A percentile compares a stretch with the other conserved stretches of the same genome.
These are phyloP conservation scores for Coniochaeta sp. DNA, from an alignment of 2,329 filamentous ascomycete genomes.

Conservation along the genomic window DNA sequence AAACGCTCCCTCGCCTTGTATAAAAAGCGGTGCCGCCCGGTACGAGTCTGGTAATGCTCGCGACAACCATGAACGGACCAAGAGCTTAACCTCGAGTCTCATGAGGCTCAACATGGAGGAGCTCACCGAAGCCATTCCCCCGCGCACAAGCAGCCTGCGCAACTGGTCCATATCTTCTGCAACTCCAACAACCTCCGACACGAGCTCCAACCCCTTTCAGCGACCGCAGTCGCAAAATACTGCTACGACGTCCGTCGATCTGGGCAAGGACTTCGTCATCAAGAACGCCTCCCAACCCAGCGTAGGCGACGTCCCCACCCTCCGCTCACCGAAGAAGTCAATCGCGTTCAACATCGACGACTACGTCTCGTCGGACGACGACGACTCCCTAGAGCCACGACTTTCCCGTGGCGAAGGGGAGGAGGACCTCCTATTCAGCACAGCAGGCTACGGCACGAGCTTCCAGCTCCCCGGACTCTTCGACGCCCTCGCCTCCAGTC, in stretches of 20 bases:
- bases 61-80: neutral
- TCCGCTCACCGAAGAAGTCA: neutral
- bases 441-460: constrained; percentile 23
- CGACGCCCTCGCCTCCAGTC: constrained; percentile 7
- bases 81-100: constrained; percentile 12
- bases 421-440: constrained; percentile 28
- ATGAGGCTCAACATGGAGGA: constrained; percentile 21
- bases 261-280: constrained; percentile 13
- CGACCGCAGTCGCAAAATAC: constrained; percentile 35
- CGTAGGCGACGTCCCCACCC: neutral
- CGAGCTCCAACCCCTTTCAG: constrained; percentile 30
- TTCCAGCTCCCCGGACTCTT: constrained; percentile 26
- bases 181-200: constrained; percentile 30
- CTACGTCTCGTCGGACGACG: constrained; percentile 30
- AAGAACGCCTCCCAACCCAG: constrained; percentile 4
- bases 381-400: constrained; percentile 23
- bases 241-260: constrained; percentile 35
- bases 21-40: neutral
- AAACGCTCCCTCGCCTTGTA: neutral
- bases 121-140: constrained; percentile 26
- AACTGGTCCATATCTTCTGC: constrained; percentile 35
- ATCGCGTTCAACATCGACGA: constrained; percentile 28
- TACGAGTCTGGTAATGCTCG: neutral
- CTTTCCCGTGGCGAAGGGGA: constrained; percentile 21
- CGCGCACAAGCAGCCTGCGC: constrained; percentile 27